Evolutionary conservation across 1,284 basidiomycete genomes (phyloP).

Genomic region (Garcileccinum viscosum): DNA sequence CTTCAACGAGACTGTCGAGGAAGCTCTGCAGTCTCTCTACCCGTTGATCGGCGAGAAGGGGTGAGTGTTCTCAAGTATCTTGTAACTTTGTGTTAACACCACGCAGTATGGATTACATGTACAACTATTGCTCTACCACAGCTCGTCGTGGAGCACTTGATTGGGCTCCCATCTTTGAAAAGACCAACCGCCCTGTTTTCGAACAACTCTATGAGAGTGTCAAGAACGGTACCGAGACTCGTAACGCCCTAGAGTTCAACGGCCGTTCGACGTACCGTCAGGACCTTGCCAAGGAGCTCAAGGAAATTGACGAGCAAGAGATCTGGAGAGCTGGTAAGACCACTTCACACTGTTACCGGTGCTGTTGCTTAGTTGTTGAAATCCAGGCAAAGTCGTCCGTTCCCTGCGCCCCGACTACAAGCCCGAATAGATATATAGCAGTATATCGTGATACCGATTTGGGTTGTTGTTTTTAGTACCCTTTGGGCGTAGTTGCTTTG

Average conservation of each 20-base stretch:
- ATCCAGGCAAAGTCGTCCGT: constrained; percentile 73
- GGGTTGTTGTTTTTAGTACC: constrained; percentile 7
- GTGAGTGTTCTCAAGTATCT: constrained; percentile 47
- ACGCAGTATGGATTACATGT: constrained; percentile 99
- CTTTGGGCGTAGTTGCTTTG: constrained; percentile 15
- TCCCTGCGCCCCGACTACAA: constrained; percentile 82
- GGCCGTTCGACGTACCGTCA: constrained; percentile 91
- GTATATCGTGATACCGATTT: constrained; percentile 16
- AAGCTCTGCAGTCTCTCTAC: constrained; percentile 98
- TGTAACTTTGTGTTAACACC: neutral
- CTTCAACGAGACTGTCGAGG: constrained; percentile 99
- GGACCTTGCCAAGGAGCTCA: constrained; percentile 93
- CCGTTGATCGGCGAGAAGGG: constrained; percentile 95
- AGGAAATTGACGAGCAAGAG: constrained; percentile 95
- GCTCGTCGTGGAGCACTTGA: constrained; percentile 98
- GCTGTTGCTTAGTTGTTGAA: constrained; percentile 13
- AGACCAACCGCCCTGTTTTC: constrained; percentile 92
- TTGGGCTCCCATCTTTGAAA: constrained; percentile 99
- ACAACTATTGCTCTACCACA: constrained; percentile 97
- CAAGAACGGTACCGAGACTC: constrained; percentile 93
- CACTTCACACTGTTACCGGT: neutral
- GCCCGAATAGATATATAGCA: constrained; percentile 48
- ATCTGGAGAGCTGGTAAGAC: constrained; percentile 92
- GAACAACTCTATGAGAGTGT: constrained; percentile 96
- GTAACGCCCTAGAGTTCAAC: constrained; percentile 97